Evolutionary conservation across 169 alveolate species (phyloP), one percentile per base, ranked within the genome.

Genomic region (Plasmodium gallinaceum): DNA sequence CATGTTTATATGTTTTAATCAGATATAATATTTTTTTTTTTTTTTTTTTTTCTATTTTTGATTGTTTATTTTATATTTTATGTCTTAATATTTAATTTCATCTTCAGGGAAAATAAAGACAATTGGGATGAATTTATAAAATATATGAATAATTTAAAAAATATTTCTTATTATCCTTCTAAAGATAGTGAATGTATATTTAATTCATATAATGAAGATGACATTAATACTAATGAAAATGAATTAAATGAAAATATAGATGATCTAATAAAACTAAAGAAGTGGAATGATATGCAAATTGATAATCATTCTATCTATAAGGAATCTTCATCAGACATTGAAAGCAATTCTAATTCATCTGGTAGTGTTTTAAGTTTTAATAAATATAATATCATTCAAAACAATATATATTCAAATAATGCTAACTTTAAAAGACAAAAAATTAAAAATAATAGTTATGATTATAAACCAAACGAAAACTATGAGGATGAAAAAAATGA

Each of bases 371-470:
- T 46, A 8, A 78, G 65, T 64, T 62, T 78, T 64, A 66, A 78
- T 70, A 78, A 78, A 22, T 78, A 78, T 78, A 78, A 37, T 9
- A 37, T 78, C 46, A 64, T 78, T 39, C 62, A 78, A 54, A 78
- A 78, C 57, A 78, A 78, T 43, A 78, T 78, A 78, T 78, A 78
- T 66, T 78, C 89, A 7, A 78, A 62, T 52, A 78, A 78, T 69
- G 89, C 89, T 20, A 78, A 78, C 48, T 22, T 45, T 22, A 65
- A 78, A 54, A 78, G 78, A 54, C 68, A 46, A 78, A 78, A 48
- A 48, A 20, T 78, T 48, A 39, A 42, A 48, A 72, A 52, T 10
- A 48, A 64, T 32, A 52, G 18, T 42, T 39, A 26, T 60, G 22
- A 18, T 39, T 74, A 65, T 60, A 60, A 39, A 60, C 51, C 71